phyloP scores from a whole-genome alignment of 1,284 basidiomycete species.

The Inonotus obliquus region DNA sequence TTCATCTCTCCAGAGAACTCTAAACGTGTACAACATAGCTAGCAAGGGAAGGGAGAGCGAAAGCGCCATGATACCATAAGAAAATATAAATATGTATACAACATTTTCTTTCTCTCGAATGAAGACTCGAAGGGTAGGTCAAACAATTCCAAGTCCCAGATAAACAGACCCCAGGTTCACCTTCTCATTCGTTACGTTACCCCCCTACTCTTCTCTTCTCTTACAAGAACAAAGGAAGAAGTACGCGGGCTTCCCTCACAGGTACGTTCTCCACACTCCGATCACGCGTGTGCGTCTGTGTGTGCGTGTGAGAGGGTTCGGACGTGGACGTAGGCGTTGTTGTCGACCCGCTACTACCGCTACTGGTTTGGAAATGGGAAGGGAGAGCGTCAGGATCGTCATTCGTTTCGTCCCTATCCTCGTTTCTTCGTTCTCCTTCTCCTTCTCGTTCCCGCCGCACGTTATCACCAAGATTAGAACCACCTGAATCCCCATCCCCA shows the following conservation, averaged over 20 bases:
- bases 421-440: not conserved
- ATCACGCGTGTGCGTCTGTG: not conserved
- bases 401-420: not conserved
- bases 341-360: too few relatives aligned
- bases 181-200: not conserved
- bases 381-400: conserved; percentile 10
- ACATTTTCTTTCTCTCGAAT: not conserved
- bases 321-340: not conserved
- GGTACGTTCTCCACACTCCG: not conserved
- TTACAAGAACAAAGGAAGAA: not conserved
- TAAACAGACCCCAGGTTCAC: not conserved
- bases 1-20: too few relatives aligned
- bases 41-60: too few relatives aligned
- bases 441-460: too few relatives aligned
- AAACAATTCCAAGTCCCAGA: not conserved
- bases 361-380: not conserved
- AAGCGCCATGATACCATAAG: too few relatives aligned
- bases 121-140: not conserved
- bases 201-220: not conserved
- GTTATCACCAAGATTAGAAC: not conserved
- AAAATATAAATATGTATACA: not conserved
- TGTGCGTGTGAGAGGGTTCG: too few relatives aligned
- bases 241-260: not conserved
- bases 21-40: too few relatives aligned
- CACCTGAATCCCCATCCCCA: not conserved